Evolutionary conservation across 2,329 filamentous ascomycete genomes (phyloP), one percentile per base, ranked within the genome.

Genomic region (Ophiostoma novo-ulmi): DNA sequence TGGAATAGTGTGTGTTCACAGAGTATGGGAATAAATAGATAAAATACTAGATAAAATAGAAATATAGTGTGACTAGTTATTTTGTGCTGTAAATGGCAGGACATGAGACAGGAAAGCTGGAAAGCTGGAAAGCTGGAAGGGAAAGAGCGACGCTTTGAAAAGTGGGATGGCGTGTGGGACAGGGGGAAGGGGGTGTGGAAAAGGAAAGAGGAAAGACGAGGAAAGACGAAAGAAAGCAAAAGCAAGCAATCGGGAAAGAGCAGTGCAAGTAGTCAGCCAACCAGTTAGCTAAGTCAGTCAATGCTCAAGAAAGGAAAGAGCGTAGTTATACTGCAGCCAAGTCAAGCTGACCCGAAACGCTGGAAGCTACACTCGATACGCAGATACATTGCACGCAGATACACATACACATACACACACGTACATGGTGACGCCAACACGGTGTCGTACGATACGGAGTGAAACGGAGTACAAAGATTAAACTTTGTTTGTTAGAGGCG

Each of bases 91-190:
- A 63, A 22, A 55, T 10, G 35, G 13, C 31, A 17, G 52, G 31
- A 44, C 17, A 17, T 31, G 11, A 8, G n/a, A 58, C n/a, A 26
- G 5, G 3, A 26, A 58, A 58, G n/a, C n/a, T 22, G 22, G n/a
- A 22, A 48, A 48, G 44, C 44, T 20, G 44, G 44, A 48, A 20
- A 55, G 48, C 20, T 55, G 48, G 48, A 64, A 3, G 36, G 58
- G 58, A 63, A 35, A 63, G 31, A 63, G 31, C 13, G 58, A 39
- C 35, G 31, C 35, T 20, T n/a, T 11, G 20, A 64, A 64, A 64
- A 64, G 61, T 64, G 61, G 52, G 22, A 58, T 58, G 52, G 52
- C 26, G 52, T 58, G 61, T 64, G 61, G 31, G 35, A 31, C 20
- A 64, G 10, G 20, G 20, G 35, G 35, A 35, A 64, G 38, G 61